Evolutionary conservation across 768 basidiomycete genomes (phyloP).

Genomic region (Tephrocybe rancida): DNA sequence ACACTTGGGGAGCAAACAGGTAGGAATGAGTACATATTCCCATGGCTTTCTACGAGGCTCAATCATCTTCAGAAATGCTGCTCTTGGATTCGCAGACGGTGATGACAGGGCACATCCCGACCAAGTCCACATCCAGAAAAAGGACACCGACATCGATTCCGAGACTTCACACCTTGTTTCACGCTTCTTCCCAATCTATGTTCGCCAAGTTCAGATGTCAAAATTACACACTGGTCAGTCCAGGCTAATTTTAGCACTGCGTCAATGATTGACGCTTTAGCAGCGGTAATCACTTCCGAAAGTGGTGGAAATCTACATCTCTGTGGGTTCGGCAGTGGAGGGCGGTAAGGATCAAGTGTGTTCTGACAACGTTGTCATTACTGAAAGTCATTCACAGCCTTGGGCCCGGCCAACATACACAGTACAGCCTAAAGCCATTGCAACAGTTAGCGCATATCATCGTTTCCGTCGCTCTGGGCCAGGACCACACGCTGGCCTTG

Average conservation of each 20-base stretch:
- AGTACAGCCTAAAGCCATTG: conserved; percentile 69
- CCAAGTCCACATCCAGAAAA: conserved; percentile 55
- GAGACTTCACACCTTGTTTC: conserved; percentile 34
- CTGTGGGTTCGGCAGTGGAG: conserved; percentile 90
- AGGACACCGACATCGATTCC: conserved; percentile 28
- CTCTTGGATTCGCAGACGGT: conserved; percentile 82
- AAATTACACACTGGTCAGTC: conserved; percentile 81
- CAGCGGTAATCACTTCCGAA: conserved; percentile 73
- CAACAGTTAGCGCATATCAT: conserved; percentile 59
- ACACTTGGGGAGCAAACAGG: conserved; percentile 89
- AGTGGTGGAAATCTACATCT: conserved; percentile 70
- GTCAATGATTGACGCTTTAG: background rate
- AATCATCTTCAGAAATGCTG: conserved; percentile 64
- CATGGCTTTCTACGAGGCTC: background rate
- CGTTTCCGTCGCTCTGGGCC: conserved; percentile 77
- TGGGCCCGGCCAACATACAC: conserved; percentile 77
- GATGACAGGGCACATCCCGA: conserved; percentile 83
- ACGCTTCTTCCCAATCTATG: conserved; percentile 64
- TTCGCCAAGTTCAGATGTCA: conserved; percentile 77
- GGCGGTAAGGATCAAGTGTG: conserved; percentile 54
- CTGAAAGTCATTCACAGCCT: conserved; percentile 45
- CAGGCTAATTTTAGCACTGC: background rate
- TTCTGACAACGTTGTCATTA: background rate
- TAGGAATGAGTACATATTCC: conserved; percentile 21
- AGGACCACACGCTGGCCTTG: conserved; percentile 91